Conservation (phyloP, 2,329 filamentous ascomycete genomes). For the Fusarium keratoplasticum region DNA sequence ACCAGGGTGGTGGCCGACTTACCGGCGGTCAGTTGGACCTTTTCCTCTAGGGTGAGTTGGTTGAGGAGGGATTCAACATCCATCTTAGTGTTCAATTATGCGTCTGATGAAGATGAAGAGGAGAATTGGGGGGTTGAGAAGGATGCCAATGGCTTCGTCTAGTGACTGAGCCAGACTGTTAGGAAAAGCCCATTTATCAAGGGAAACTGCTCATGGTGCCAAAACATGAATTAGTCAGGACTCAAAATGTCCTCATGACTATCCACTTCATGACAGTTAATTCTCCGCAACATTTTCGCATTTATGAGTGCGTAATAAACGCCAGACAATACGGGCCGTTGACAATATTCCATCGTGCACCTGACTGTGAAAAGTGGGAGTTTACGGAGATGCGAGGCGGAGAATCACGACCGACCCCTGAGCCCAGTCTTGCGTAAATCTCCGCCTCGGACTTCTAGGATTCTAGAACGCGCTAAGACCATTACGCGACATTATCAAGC, state of each 20-base stretch:
- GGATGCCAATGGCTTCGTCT: not conserved
- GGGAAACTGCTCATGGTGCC: not conserved
- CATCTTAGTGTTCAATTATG: conserved; percentile 4
- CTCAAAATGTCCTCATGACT: not conserved
- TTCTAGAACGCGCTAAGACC: not conserved
- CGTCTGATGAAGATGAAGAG: not conserved
- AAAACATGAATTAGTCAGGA: not conserved
- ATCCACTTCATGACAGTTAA: not conserved
- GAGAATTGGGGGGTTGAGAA: too few species aligned
- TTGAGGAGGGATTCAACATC: conserved; percentile 24
- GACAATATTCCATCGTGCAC: not conserved
- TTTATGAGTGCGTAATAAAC: not conserved
- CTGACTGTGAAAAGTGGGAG: not conserved
- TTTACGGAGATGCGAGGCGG: not conserved
- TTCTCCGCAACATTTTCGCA: not conserved
- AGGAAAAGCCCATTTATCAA: not conserved
- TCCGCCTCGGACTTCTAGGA: not conserved
- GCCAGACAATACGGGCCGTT: not conserved
- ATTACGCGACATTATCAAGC: not conserved
- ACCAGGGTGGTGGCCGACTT: not conserved
- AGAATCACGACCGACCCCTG: not conserved
- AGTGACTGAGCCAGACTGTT: not conserved
- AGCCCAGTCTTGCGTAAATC: not conserved
- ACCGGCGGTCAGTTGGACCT: conserved; percentile 25
- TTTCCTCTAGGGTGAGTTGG: conserved; percentile 32